These are phyloP conservation scores for Pichia sp. DNA, from an alignment of 1,139 yeast species.

Conservation along the genomic window DNA sequence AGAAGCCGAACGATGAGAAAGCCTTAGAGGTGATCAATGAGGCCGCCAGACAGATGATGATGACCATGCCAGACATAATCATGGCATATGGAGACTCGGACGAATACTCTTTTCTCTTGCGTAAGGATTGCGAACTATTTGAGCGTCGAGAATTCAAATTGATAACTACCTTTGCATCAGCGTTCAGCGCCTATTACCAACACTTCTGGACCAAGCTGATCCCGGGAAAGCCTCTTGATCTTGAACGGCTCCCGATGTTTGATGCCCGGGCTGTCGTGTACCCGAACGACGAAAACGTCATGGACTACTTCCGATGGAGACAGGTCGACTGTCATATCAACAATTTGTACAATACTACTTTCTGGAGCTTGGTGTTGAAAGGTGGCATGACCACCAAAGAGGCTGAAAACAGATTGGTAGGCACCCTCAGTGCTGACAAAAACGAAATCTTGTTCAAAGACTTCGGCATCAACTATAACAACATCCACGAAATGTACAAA, in stretches of 20 bases:
- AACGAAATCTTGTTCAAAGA: constrained; percentile 76
- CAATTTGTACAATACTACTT: constrained; percentile 85
- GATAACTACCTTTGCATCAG: constrained; percentile 73
- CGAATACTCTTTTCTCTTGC: constrained; percentile 79
- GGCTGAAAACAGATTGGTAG: constrained; percentile 67
- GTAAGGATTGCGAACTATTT: constrained; percentile 58
- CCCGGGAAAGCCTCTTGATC: constrained; percentile 34
- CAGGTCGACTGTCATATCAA: constrained; percentile 97
- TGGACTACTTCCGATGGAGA: constrained; percentile 90
- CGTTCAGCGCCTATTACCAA: constrained; percentile 74
- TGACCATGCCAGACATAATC: constrained; percentile 62
- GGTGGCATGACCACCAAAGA: constrained; percentile 73
- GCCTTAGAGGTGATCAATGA: constrained; percentile 79
- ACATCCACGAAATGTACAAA: constrained; percentile 80
- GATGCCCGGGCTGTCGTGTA: constrained; percentile 88
- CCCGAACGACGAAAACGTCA: constrained; percentile 55
- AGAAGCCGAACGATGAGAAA: constrained; percentile 77
- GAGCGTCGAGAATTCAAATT: constrained; percentile 81
- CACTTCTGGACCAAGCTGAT: constrained; percentile 61
- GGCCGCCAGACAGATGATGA: constrained; percentile 66
- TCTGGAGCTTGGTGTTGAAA: constrained; percentile 75
- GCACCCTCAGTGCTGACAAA: constrained; percentile 78
- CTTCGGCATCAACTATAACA: constrained; percentile 83
- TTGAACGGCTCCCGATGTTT: constrained; percentile 64
- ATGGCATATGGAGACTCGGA: constrained; percentile 94